These are phyloP conservation scores for Tulasnella sp. DNA, from an alignment of 768 basidiomycete genomes.

Conservation along the genomic window DNA sequence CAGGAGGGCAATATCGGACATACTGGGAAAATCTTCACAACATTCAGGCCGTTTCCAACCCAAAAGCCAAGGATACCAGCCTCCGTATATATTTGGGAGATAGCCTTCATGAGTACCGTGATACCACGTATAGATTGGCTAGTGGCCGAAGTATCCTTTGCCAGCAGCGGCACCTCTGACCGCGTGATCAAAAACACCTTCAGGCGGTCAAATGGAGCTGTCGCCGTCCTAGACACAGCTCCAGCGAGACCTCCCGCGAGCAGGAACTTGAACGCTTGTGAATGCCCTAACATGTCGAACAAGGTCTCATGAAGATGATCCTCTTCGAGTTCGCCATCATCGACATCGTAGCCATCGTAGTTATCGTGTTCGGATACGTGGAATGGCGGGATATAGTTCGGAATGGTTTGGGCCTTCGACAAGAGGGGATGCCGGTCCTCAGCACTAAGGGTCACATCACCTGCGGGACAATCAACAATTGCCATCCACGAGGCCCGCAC, in stretches of 20 bases:
- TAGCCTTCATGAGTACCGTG: slow-evolving; percentile 56
- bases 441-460: slow-evolving; percentile 66
- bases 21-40: slow-evolving; percentile 83
- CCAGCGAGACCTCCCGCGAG: slow-evolving; percentile 91
- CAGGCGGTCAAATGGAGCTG: slow-evolving; percentile 93
- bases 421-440: slow-evolving; percentile 47
- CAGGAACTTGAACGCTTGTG: slow-evolving; percentile 76
- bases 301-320: slow-evolving; percentile 30
- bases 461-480: slow-evolving; percentile 29
- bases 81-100: slow-evolving; percentile 73
- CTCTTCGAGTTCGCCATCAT: slow-evolving; percentile 37
- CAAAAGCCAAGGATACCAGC: slow-evolving; percentile 87
- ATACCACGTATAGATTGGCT: slow-evolving; percentile 32
- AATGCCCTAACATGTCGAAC: slow-evolving; percentile 44
- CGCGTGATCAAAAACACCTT: slow-evolving; percentile 95
- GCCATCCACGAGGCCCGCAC: neutral
- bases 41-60: slow-evolving; percentile 90
- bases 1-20: slow-evolving; percentile 15
- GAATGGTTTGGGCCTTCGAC: neutral
- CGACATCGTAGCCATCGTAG: slow-evolving; percentile 32
- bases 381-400: neutral
- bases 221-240: slow-evolving; percentile 89
- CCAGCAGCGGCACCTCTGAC: slow-evolving; percentile 37
- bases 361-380: slow-evolving; percentile 22
- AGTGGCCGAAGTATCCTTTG: slow-evolving; percentile 17